phyloP scores from a whole-genome alignment of 2,329 filamentous ascomycete genomes.

The Trichoderma sp. region DNA sequence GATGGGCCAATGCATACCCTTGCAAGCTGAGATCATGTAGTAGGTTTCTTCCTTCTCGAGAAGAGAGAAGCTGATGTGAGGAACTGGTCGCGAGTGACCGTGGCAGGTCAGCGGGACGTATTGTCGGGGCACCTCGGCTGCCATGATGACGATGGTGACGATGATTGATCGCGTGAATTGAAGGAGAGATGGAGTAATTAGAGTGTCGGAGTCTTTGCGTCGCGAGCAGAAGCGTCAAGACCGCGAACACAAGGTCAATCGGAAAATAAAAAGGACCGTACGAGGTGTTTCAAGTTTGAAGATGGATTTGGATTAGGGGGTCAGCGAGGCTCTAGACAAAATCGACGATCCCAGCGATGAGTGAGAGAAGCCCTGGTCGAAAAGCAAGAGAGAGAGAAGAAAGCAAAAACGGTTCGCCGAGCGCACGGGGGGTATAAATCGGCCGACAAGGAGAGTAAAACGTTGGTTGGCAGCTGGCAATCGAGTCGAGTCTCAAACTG shows the following conservation, averaged over 20 bases:
- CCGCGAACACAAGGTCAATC: background rate
- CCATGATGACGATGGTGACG: conserved; percentile 31
- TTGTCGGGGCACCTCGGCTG: conserved; percentile 46
- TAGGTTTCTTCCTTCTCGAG: conserved; percentile 81
- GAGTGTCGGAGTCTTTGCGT: background rate
- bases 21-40: conserved; percentile 92
- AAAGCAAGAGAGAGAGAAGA: background rate
- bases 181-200: background rate
- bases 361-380: background rate
- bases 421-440: background rate
- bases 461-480: background rate
- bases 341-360: background rate
- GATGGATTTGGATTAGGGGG: background rate
- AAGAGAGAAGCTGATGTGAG: conserved; percentile 86
- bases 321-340: background rate
- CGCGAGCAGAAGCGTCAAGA: background rate
- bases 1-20: conserved; percentile 57
- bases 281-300: background rate
- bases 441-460: background rate
- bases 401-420: background rate
- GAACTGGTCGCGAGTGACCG: conserved; percentile 88
- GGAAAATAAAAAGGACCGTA: conserved; percentile 1
- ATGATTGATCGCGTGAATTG: background rate
- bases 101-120: conserved; percentile 92
- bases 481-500: background rate